Evolutionary conservation across 2,329 filamentous ascomycete species (phyloP).

Genomic region (Dryadomyces sulphureus): DNA sequence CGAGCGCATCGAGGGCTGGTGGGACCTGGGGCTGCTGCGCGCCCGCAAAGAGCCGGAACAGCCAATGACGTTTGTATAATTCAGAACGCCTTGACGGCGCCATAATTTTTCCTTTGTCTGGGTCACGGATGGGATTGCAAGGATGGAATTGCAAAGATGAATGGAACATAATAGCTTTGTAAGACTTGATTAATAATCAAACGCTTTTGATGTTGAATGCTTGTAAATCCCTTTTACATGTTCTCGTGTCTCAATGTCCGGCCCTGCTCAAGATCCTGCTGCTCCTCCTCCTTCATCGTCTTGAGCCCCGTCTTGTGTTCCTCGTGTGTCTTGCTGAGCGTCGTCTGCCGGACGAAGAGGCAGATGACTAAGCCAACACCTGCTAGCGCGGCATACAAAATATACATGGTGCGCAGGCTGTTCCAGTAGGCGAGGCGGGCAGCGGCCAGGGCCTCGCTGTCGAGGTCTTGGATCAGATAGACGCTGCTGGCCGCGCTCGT

Average conservation of each 20-base stretch:
- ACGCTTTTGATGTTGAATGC: too few species aligned
- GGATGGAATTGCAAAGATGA: too few species aligned
- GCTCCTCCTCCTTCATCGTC: slow-evolving; percentile 18
- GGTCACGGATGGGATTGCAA: neutral
- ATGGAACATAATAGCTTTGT: too few species aligned
- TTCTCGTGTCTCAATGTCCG: too few species aligned
- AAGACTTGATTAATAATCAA: too few species aligned
- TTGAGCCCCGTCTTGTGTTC: slow-evolving; percentile 44
- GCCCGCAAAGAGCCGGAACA: slow-evolving; percentile 1
- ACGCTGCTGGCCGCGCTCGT: slow-evolving; percentile 46
- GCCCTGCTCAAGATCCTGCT: too few species aligned
- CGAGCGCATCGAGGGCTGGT: slow-evolving; percentile 36
- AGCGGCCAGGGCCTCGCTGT: slow-evolving; percentile 24
- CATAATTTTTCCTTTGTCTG: too few species aligned
- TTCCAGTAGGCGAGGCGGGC: slow-evolving; percentile 33
- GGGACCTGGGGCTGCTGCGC: slow-evolving; percentile 32
- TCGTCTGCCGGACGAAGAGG: slow-evolving; percentile 31
- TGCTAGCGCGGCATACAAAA: slow-evolving; percentile 36
- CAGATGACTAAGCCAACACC: slow-evolving; percentile 31
- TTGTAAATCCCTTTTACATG: too few species aligned
- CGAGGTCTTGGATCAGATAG: slow-evolving; percentile 36
- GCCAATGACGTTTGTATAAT: slow-evolving; percentile 4
- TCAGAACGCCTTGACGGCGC: too few species aligned
- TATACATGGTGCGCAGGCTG: slow-evolving; percentile 40
- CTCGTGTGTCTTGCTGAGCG: slow-evolving; percentile 38